Percentiles rank a stretch among this genome's conserved stretches.
Conservation (phyloP, 2,329 filamentous ascomycete genomes). For the Exophiala viscosa region DNA sequence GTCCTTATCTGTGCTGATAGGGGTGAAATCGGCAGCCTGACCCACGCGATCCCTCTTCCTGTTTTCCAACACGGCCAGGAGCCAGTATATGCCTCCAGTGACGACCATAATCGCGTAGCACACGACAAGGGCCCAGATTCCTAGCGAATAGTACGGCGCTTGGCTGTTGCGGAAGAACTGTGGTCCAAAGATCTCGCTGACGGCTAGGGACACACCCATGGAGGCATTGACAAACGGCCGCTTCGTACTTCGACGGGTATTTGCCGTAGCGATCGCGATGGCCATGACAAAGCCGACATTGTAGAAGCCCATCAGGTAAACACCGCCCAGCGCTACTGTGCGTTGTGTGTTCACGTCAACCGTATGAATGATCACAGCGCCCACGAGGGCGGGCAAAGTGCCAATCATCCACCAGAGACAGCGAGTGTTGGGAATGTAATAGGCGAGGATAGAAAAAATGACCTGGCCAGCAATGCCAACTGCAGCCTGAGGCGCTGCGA, state of each 20-base stretch:
- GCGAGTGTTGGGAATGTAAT: constrained; percentile 1
- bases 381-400: not conserved
- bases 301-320: constrained; percentile 10
- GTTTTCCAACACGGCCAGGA: not conserved
- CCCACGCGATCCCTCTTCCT: not conserved
- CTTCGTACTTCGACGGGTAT: constrained; percentile 4
- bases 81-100: constrained; percentile 1
- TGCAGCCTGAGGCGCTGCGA: constrained; percentile 6
- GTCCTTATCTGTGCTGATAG: constrained; percentile 1
- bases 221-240: constrained; percentile 4
- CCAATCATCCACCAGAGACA: constrained; percentile 1
- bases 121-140: constrained; percentile 3
- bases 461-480: constrained; percentile 6
- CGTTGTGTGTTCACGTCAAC: constrained; percentile 3
- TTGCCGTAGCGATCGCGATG: constrained; percentile 1
- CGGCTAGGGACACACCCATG: not conserved
- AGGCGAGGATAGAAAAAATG: not conserved
- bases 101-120: constrained; percentile 2
- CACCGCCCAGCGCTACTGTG: constrained; percentile 1
- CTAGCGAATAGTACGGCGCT: constrained; percentile 3
- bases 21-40: not conserved
- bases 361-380: constrained; percentile 4
- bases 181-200: constrained; percentile 4
- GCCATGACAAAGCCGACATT: constrained; percentile 4
- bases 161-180: constrained; percentile 6